These are phyloP conservation scores for Terana coerulea DNA, from an alignment of 768 basidiomycete genomes.

Conservation along the genomic window DNA sequence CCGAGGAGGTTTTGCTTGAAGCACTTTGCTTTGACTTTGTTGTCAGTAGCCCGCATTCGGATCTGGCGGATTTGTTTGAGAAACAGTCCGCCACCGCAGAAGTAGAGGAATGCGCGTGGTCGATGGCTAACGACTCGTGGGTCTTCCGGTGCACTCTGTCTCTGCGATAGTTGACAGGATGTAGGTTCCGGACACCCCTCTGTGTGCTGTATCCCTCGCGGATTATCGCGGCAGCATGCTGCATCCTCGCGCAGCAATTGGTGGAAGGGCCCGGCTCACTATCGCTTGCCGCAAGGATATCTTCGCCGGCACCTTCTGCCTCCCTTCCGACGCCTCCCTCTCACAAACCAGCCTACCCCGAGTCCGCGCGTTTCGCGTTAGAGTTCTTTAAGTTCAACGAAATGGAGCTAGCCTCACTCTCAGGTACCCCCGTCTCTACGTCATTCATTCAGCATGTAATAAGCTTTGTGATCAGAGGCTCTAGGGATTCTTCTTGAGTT, in stretches of 20 bases:
- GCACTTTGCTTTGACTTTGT: constrained; percentile 85
- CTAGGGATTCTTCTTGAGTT: constrained; percentile 68
- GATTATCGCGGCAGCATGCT: constrained; percentile 75
- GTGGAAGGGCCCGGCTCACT: constrained; percentile 70
- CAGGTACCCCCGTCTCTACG: constrained; percentile 40
- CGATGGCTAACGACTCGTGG: constrained; percentile 84
- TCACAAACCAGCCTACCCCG: constrained; percentile 68
- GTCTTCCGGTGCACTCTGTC: constrained; percentile 14
- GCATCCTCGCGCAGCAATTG: constrained; percentile 69
- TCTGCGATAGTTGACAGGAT: neutral
- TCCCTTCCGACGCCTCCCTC: constrained; percentile 81
- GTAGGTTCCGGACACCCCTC: constrained; percentile 75
- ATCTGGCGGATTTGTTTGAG: constrained; percentile 71
- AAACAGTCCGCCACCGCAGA: constrained; percentile 41
- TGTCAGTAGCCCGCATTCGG: constrained; percentile 71
- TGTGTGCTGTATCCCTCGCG: constrained; percentile 68
- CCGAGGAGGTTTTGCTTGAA: constrained; percentile 77
- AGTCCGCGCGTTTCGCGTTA: constrained; percentile 62
- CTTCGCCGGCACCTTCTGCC: constrained; percentile 64
- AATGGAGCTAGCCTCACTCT: constrained; percentile 50
- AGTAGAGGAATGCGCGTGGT: constrained; percentile 75
- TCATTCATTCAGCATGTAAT: constrained; percentile 2
- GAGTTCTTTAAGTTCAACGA: constrained; percentile 65
- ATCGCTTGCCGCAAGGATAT: constrained; percentile 72
- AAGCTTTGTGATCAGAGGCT: constrained; percentile 43